These are phyloP conservation scores for Dothidotthia symphoricarpi DNA, from an alignment of 2,329 filamentous ascomycete species.

Conservation along the genomic window DNA sequence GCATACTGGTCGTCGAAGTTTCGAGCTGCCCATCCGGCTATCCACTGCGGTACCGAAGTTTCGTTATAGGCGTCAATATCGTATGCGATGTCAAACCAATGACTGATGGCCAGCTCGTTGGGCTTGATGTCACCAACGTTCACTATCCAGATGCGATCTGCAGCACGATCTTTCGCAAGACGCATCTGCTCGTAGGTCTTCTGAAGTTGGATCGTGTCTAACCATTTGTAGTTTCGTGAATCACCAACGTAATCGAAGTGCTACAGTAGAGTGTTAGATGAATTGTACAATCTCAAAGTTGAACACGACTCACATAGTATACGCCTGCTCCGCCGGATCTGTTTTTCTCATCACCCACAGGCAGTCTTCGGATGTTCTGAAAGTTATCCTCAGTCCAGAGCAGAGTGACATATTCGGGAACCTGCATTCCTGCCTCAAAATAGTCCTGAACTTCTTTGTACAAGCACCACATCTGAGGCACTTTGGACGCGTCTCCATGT, in stretches of 20 bases:
- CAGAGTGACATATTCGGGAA: constrained; percentile 65
- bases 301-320: constrained; percentile 51
- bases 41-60: constrained; percentile 57
- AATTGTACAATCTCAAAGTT: neutral
- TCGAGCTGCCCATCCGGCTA: constrained; percentile 56
- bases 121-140: constrained; percentile 68
- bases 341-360: constrained; percentile 58
- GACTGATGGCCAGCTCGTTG: constrained; percentile 63
- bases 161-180: constrained; percentile 59
- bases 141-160: constrained; percentile 63
- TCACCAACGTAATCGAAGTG: constrained; percentile 64
- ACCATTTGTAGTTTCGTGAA: constrained; percentile 58
- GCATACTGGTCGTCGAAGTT: constrained; percentile 56
- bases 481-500: constrained; percentile 52
- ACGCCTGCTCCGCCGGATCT: constrained; percentile 63
- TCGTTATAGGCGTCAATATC: constrained; percentile 59
- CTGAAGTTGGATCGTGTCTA: constrained; percentile 64
- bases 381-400: constrained; percentile 70
- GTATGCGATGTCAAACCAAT: constrained; percentile 68
- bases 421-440: constrained; percentile 61
- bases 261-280: constrained; percentile 30
- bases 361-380: constrained; percentile 64
- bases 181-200: constrained; percentile 67
- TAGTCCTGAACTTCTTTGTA: constrained; percentile 75
- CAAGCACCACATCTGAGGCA: constrained; percentile 70